A percentile compares a stretch with the other conserved stretches of the same genome.
Evolutionary conservation across 1,139 yeast species (phyloP).

Genomic region (Candida sp.): DNA sequence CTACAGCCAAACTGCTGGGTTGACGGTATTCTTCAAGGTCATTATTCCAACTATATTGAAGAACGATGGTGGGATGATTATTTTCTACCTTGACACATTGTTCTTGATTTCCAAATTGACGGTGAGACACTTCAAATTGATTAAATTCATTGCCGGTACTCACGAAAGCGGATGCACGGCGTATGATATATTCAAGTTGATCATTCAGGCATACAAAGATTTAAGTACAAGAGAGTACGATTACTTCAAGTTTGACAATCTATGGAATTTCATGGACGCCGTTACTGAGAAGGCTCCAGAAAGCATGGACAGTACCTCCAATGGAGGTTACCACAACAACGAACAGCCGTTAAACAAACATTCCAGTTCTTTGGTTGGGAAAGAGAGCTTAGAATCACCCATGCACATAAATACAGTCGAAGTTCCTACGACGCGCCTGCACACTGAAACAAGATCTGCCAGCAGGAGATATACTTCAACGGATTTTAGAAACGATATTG

Average conservation of each 20-base stretch:
- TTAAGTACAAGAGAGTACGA: constrained; percentile 36
- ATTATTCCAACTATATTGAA: constrained; percentile 40
- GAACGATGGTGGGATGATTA: constrained; percentile 47
- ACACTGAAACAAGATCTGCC: constrained; percentile 9
- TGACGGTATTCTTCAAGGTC: constrained; percentile 46
- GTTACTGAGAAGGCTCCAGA: constrained; percentile 26
- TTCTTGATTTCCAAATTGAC: constrained; percentile 38
- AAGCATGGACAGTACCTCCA: not conserved
- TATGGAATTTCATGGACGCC: constrained; percentile 44
- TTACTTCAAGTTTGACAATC: constrained; percentile 31
- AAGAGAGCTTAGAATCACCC: constrained; percentile 37
- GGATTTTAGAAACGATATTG: constrained; percentile 34
- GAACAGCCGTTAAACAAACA: not conserved
- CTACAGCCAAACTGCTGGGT: constrained; percentile 35
- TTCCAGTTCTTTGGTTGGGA: constrained; percentile 18
- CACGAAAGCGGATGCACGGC: constrained; percentile 32
- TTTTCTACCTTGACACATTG: constrained; percentile 45
- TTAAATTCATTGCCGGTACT: constrained; percentile 36
- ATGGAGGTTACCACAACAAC: not conserved
- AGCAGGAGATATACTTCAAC: constrained; percentile 21
- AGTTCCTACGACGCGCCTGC: constrained; percentile 8
- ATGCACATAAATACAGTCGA: constrained; percentile 29
- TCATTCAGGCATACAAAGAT: constrained; percentile 40
- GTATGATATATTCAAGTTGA: constrained; percentile 39
- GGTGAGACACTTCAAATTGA: constrained; percentile 40